Percentiles rank a stretch among this genome's conserved stretches.
Evolutionary conservation across 139 green algal species (phyloP).

Genomic region (Chlamydomonas asymmetrica): DNA sequence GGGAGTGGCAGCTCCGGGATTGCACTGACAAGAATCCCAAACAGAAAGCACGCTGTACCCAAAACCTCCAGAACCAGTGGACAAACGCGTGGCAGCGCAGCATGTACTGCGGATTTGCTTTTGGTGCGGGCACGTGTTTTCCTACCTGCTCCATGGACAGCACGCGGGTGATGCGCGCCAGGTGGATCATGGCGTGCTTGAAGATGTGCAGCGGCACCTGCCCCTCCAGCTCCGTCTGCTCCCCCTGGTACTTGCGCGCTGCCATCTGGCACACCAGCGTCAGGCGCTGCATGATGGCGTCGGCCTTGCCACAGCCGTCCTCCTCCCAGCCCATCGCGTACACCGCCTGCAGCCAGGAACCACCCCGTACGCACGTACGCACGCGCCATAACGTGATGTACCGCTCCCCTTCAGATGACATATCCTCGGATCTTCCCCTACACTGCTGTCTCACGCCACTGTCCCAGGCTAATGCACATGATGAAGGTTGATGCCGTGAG

Average conservation of each 20-base stretch:
- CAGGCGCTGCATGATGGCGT: constrained; percentile 20
- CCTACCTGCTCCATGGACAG: constrained; percentile 49
- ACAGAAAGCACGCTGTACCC: not conserved
- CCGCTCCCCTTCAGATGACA: too few relatives aligned
- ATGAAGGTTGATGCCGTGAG: too few relatives aligned
- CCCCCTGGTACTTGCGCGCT: not conserved
- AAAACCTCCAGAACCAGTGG: not conserved
- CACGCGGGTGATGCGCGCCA: constrained; percentile 32
- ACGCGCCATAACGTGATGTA: too few relatives aligned
- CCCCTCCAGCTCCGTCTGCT: too few relatives aligned
- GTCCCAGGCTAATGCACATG: too few relatives aligned
- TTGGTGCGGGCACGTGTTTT: too few relatives aligned
- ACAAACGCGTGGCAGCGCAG: too few relatives aligned
- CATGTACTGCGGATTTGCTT: too few relatives aligned
- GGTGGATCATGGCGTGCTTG: constrained; percentile 27
- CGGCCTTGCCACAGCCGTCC: constrained; percentile 8
- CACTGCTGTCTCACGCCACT: too few relatives aligned
- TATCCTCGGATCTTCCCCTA: too few relatives aligned
- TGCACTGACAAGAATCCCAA: too few relatives aligned
- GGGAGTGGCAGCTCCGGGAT: not conserved
- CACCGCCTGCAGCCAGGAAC: constrained; percentile 8
- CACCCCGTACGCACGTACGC: too few relatives aligned
- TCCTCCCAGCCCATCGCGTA: constrained; percentile 18
- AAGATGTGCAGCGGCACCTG: constrained; percentile 22
- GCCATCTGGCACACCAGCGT: constrained; percentile 4